Base-by-base conservation (phyloP, 495 filamentous ascomycete genomes). In the Xylaria intraflava region DNA sequence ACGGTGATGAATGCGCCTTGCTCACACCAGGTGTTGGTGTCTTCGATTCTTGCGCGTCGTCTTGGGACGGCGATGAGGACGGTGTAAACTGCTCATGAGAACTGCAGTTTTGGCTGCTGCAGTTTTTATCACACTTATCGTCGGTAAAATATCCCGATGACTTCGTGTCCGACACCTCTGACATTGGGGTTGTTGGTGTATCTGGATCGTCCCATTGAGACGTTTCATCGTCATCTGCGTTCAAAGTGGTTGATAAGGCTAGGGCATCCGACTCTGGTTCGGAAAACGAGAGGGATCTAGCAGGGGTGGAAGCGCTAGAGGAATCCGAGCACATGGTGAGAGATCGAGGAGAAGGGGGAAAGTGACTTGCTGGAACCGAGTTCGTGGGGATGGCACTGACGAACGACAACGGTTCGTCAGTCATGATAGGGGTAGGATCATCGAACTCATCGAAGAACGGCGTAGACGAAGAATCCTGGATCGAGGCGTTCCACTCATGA, bases 271-370 rank as follows among this genome's bases (percentile, higher is more conserved):
- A 62, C 58, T 73, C 73, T 6, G 69, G 69, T 53, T 72, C 73
- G 1, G 73, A 76, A 53, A 71, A 76, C 26, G 75, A 78, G 0
- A 72, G 53, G 8, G 66, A 66, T 16, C 75, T 69, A 19, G 67
- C 55, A 2, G 72, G 72, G 6, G 73, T 73, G 6, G 70, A 74
- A 4, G 55, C 61, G 14, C 49, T 61, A 2, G 74, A 73, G 14
- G 68, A 66, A 23, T 73, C 69, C 19, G 73, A 74, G 45, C 69
- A 73, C 65, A 71, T 74, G 22, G 73, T 74, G 57, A 75, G 73
- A 6, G 73, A 75, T 46, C 72, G 72, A 45, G 71, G 73, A 22
- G 73, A 78, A 22, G 71, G 67, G 30, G 72, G 72, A 27, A 76
- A 62, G 36, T 67, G 58, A 19, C 53, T 61, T 16, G 53, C 57